Percentiles rank a stretch among this genome's conserved stretches.
phyloP scores from a whole-genome alignment of 805 yeast genomes.

The Kuraishia hungarica region DNA sequence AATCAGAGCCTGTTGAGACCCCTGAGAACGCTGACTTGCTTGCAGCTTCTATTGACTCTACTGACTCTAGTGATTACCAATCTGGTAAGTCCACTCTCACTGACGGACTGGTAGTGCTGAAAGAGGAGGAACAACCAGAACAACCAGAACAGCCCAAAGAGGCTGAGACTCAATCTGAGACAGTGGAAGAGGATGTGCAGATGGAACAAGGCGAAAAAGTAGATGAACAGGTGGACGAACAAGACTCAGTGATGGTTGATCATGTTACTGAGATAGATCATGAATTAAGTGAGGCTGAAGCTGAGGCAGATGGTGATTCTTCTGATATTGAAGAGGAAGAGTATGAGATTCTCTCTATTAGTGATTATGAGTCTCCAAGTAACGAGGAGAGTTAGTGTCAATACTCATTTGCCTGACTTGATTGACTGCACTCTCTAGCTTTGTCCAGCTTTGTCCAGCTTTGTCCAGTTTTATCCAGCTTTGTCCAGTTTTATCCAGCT shows the following conservation, averaged over 20 bases:
- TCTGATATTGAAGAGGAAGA: constrained; percentile 8
- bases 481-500: too few species aligned
- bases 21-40: neutral
- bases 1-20: neutral
- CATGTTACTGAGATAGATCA: neutral
- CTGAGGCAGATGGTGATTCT: neutral
- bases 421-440: too few species aligned
- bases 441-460: too few species aligned
- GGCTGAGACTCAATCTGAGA: neutral
- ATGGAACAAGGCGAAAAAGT: constrained; percentile 1
- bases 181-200: constrained; percentile 1
- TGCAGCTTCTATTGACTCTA: neutral
- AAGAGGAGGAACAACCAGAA: neutral
- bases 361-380: constrained; percentile 9
- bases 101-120: neutral
- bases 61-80: neutral
- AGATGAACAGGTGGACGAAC: too few species aligned
- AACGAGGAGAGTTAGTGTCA: neutral
- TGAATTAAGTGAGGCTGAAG: neutral
- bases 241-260: neutral
- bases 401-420: too few species aligned
- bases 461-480: too few species aligned
- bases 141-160: too few species aligned
- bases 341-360: constrained; percentile 15
- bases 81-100: neutral